Evolutionary conservation across 176 grass and related monocot species (phyloP).

Genomic region (Olyra latifolia): DNA sequence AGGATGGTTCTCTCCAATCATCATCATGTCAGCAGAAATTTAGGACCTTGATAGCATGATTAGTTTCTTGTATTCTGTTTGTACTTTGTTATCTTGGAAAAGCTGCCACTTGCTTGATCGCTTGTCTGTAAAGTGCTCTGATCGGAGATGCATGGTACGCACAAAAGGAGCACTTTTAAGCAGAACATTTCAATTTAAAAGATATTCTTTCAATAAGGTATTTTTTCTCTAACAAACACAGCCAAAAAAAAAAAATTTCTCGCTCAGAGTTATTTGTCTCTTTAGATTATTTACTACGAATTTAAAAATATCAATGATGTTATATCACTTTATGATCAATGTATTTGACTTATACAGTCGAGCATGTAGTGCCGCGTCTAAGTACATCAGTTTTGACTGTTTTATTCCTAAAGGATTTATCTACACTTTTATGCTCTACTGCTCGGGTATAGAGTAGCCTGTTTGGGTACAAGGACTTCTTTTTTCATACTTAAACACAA

Average conservation of each 20-base stretch:
- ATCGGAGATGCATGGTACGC: background rate
- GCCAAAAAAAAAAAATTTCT: background rate
- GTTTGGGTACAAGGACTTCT: background rate
- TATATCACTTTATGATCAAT: no score
- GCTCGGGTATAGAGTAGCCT: no score
- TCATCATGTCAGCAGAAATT: background rate
- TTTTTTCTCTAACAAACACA: background rate
- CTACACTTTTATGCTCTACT: no score
- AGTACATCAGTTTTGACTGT: no score
- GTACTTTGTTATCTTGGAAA: background rate
- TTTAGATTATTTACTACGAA: background rate
- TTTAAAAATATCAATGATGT: no score
- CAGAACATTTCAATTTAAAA: background rate
- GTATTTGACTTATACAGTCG: no score
- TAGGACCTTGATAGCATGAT: background rate
- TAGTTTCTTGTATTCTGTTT: background rate
- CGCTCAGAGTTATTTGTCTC: background rate
- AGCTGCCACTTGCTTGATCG: background rate
- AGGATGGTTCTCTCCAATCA: background rate
- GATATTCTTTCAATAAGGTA: background rate
- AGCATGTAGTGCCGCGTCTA: no score
- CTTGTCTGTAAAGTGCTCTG: background rate
- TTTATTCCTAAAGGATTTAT: no score
- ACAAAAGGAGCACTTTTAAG: background rate
- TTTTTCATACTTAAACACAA: background rate